phyloP scores from a whole-genome alignment of 2,329 filamentous ascomycete species.

The Sporothrix protearum region DNA sequence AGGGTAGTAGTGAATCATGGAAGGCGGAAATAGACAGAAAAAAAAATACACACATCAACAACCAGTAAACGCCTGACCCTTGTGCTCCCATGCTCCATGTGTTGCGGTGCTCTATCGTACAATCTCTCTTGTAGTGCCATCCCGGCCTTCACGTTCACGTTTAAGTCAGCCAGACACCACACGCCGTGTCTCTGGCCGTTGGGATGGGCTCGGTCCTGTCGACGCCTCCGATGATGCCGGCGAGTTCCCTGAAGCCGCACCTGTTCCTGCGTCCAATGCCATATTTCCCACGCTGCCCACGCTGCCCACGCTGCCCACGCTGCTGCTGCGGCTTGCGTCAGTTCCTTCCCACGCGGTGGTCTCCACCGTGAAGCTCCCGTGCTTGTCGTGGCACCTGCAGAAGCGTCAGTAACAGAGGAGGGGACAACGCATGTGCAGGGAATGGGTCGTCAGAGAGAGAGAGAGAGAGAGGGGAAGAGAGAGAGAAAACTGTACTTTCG shows the following conservation, averaged over 20 bases:
- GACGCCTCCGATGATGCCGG: neutral
- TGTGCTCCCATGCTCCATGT: neutral
- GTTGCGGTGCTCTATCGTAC: neutral
- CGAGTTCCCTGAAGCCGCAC: neutral
- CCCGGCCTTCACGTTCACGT: neutral
- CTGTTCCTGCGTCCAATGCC: neutral
- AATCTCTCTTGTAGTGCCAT: too few species aligned
- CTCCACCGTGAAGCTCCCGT: constrained; percentile 58
- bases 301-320: too few species aligned
- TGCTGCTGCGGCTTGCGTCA: constrained; percentile 10
- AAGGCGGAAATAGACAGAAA: constrained; percentile 3
- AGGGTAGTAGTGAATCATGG: neutral
- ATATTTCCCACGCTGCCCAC: too few species aligned
- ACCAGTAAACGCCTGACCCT: too few species aligned
- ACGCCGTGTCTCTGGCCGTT: neutral
- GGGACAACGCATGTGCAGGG: neutral
- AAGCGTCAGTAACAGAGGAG: neutral
- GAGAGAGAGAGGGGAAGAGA: neutral
- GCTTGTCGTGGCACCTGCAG: constrained; percentile 55
- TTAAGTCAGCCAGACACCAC: neutral
- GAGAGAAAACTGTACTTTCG: constrained; percentile 46
- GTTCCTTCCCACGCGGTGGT: constrained; percentile 60
- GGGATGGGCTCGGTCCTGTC: neutral
- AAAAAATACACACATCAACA: neutral
- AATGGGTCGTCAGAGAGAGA: too few species aligned